These are phyloP conservation scores for Xylaria sp. DNA, from an alignment of 2,329 filamentous ascomycete genomes.

Conservation along the genomic window DNA sequence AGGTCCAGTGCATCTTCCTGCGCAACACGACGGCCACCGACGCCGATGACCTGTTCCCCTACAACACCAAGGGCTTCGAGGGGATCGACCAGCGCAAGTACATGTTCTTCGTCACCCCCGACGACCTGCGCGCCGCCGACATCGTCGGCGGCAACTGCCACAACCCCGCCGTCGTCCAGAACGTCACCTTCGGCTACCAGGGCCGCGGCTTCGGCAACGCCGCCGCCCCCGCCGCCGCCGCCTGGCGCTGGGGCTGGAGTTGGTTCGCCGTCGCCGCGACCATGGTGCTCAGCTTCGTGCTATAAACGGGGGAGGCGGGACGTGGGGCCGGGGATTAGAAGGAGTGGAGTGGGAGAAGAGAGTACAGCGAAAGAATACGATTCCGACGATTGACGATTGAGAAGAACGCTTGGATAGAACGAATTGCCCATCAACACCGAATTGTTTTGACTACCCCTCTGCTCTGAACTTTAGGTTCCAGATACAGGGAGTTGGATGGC, in stretches of 20 bases:
- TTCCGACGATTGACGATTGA: too few relatives aligned
- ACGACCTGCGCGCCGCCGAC: slow-evolving; percentile 69
- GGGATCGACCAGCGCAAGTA: slow-evolving; percentile 66
- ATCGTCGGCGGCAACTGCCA: slow-evolving; percentile 69
- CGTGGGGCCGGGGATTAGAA: neutral
- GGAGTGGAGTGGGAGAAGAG: neutral
- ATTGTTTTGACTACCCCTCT: too few relatives aligned
- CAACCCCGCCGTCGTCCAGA: slow-evolving; percentile 66
- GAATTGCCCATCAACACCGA: too few relatives aligned
- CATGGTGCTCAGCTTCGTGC: slow-evolving; percentile 6
- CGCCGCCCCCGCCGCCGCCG: slow-evolving; percentile 19
- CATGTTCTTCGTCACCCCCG: slow-evolving; percentile 78
- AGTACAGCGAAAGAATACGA: too few relatives aligned
- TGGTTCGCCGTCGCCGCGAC: slow-evolving; percentile 13
- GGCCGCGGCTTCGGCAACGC: slow-evolving; percentile 51
- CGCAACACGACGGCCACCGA: slow-evolving; percentile 76
- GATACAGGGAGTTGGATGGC: too few relatives aligned
- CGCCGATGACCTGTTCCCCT: slow-evolving; percentile 68
- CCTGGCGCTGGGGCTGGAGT: slow-evolving; percentile 12
- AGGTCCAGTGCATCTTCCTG: slow-evolving; percentile 77
- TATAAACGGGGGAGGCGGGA: too few relatives aligned
- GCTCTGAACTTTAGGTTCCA: too few relatives aligned
- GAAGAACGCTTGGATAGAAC: too few relatives aligned
- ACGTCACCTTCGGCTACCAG: slow-evolving; percentile 71
- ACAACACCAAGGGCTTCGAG: slow-evolving; percentile 73